A percentile compares a stretch with the other conserved stretches of the same genome.
Evolutionary conservation across 2,329 filamentous ascomycete genomes (phyloP).

Genomic region (Talaromyces funiculosus): DNA sequence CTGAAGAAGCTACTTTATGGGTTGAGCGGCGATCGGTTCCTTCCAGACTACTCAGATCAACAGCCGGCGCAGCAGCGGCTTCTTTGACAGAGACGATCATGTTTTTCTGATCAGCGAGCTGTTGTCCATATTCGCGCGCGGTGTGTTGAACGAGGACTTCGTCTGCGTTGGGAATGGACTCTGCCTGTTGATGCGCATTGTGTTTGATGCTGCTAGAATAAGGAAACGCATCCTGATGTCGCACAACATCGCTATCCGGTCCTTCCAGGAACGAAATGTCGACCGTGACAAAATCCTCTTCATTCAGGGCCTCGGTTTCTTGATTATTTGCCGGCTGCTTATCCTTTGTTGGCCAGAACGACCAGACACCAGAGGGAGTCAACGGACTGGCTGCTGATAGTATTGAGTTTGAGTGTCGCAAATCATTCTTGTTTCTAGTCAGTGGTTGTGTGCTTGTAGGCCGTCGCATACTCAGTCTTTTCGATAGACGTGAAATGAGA

Average conservation of each 20-base stretch:
- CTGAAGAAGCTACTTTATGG: neutral
- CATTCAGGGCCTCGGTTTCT: constrained; percentile 13
- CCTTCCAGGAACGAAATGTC: constrained; percentile 21
- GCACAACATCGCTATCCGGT: neutral
- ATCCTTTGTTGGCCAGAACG: neutral
- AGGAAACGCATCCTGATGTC: neutral
- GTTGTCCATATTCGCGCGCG: constrained; percentile 33
- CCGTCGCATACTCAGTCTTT: constrained; percentile 10
- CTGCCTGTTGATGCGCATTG: neutral
- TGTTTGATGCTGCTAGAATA: neutral
- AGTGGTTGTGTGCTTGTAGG: neutral
- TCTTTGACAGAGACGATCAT: constrained; percentile 41
- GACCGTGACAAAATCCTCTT: constrained; percentile 12
- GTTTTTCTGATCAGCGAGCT: constrained; percentile 39
- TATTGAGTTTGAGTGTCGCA: constrained; percentile 1
- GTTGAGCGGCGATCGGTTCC: constrained; percentile 17
- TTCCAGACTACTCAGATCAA: constrained; percentile 41
- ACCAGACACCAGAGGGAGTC: constrained; percentile 5
- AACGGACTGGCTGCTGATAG: constrained; percentile 8
- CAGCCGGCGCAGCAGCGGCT: constrained; percentile 18
- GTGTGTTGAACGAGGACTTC: constrained; percentile 14
- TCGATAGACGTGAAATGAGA: constrained; percentile 6
- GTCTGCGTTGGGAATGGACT: neutral
- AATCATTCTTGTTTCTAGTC: neutral
- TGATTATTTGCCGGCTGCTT: constrained; percentile 12